Base-by-base conservation (phyloP, 345 rosid species). In the Schrenkiella parvula region DNA sequence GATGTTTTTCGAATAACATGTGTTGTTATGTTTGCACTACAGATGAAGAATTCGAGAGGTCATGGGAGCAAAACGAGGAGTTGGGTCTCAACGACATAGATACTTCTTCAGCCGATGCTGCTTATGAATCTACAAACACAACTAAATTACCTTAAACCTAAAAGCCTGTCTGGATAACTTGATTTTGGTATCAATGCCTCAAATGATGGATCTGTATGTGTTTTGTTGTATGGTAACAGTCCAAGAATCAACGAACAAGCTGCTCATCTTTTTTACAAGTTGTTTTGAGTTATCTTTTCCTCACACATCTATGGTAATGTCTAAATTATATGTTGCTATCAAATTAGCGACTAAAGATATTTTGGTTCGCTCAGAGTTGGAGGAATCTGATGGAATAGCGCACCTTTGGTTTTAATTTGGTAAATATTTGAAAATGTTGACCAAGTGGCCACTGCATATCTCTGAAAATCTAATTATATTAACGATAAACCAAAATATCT, bases 51-150 rank as follows among this genome's bases (percentile, higher is more conserved):
- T 91, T 87, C 25, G 87, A 81, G 79, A 89, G 98, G 55, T 85
- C 96, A 10, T 90, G 96, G 96, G 98, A 93, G 60, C 96, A 93
- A 73, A 91, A 91, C 8, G 98, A 93, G 74, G 98, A 93, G 44
- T 71, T 93, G 76, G 97, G 97, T 77, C 82, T 93, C 38, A 93
- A 93, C 42, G 97, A 89, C 72, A 88, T 93, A 0, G 95, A 91
- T 71, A 93, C 98, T 42, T 82, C 92, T 17, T 82, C 91, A 2
- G 98, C 96, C 2, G 97, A 93, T 72, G 89, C 80, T 52, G 92
- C 97, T n/a, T 89, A 93, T 64, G 82, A 76, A 31, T 42, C 51
- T 19, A 48, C 22, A 19, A 59, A 55, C 31, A 44, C 72, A 29
- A 46, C 68, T 31, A 64, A 59, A 17, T 50, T 58, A 66, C 62